Percentiles rank a stretch among this genome's conserved stretches.
phyloP scores from a whole-genome alignment of 257 asterid species.

The Primulina huaijiensis region DNA sequence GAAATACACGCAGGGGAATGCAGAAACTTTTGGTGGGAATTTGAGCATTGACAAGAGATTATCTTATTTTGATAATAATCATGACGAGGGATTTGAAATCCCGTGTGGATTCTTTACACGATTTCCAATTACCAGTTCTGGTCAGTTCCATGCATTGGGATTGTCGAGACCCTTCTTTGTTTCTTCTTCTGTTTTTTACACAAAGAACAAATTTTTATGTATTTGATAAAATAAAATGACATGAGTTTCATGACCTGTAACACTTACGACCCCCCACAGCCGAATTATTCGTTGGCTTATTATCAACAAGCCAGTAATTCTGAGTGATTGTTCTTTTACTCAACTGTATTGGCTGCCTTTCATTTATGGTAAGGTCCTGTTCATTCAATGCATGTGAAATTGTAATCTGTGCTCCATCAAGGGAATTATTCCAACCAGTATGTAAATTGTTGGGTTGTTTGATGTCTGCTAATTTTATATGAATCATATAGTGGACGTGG shows the following conservation, averaged over 20 bases:
- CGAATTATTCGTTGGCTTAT: background rate
- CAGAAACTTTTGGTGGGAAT: conserved; percentile 71
- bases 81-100: conserved; percentile 33
- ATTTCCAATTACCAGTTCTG: conserved; percentile 48
- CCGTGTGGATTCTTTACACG: conserved; percentile 84
- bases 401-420: background rate
- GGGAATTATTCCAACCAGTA: background rate
- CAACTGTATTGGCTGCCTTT: background rate
- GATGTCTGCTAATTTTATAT: background rate
- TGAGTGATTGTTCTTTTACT: background rate
- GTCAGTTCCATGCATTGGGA: conserved; percentile 35
- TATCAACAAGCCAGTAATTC: background rate
- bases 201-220: too few species aligned
- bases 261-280: background rate
- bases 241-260: too few species aligned
- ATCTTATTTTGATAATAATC: conserved; percentile 47
- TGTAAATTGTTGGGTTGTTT: background rate
- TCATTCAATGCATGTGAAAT: background rate
- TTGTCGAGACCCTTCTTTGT: background rate
- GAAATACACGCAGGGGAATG: conserved; percentile 51
- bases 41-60: conserved; percentile 46
- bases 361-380: background rate
- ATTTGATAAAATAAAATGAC: too few species aligned
- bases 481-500: too few species aligned
- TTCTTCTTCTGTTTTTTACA: too few species aligned